Percentiles rank a stretch among this genome's conserved stretches.
Conservation (phyloP, 768 basidiomycete species). For the Leccinum incarnatum region DNA sequence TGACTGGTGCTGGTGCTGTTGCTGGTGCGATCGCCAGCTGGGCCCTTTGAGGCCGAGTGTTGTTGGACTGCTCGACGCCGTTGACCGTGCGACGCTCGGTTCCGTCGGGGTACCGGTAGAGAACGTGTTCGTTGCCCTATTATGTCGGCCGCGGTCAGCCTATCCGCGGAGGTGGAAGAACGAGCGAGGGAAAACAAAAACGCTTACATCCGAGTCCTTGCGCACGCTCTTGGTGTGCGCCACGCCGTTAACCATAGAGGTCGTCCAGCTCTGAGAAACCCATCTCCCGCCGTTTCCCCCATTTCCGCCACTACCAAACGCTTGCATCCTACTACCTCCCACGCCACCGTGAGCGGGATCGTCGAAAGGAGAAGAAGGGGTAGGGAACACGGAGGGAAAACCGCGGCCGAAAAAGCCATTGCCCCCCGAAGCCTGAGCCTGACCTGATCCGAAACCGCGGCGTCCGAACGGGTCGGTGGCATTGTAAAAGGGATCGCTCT, state of each 20-base stretch:
- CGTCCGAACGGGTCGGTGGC: conserved; percentile 13
- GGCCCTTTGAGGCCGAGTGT: conserved; percentile 11
- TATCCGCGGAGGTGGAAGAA: neutral
- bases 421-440: conserved; percentile 2
- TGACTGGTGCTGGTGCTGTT: neutral
- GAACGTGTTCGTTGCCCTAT: conserved; percentile 76
- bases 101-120: conserved; percentile 64
- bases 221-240: conserved; percentile 56
- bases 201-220: conserved; percentile 57
- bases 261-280: conserved; percentile 56
- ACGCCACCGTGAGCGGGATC: conserved; percentile 16
- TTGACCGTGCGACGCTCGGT: conserved; percentile 65
- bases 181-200: conserved; percentile 2
- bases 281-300: conserved; percentile 30
- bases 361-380: conserved; percentile 12
- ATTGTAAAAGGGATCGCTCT: conserved; percentile 35
- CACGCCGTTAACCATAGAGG: conserved; percentile 62
- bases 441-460: conserved; percentile 15
- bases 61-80: conserved; percentile 47
- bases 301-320: neutral
- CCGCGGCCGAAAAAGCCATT: conserved; percentile 10
- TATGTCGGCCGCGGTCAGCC: conserved; percentile 3
- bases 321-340: conserved; percentile 12
- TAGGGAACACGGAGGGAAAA: conserved; percentile 6
- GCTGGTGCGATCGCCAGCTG: conserved; percentile 7